Evolutionary conservation across 2,329 filamentous ascomycete genomes (phyloP).

Genomic region (Aspergillus arachidicola): DNA sequence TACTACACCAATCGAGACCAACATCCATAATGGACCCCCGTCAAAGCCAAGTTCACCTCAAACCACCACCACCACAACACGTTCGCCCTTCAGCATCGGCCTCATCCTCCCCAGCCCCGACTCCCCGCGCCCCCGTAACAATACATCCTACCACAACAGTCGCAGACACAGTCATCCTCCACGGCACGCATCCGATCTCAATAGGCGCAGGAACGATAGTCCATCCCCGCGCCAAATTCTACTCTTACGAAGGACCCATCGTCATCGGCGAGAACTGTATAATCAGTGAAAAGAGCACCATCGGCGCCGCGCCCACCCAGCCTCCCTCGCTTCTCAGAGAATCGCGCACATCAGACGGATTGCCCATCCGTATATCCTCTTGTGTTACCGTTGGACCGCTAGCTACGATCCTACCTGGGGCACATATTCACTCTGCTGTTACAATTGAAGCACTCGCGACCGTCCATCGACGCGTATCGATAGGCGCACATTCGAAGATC

Average conservation of each 20-base stretch:
- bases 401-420: slow-evolving; percentile 39
- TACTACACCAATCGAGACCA: not conserved
- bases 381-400: slow-evolving; percentile 44
- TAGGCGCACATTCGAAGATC: slow-evolving; percentile 67
- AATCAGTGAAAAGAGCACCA: slow-evolving; percentile 65
- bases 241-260: slow-evolving; percentile 76
- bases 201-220: slow-evolving; percentile 77
- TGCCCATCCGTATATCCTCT: slow-evolving; percentile 37
- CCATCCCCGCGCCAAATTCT: slow-evolving; percentile 82
- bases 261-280: slow-evolving; percentile 80
- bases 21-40: slow-evolving; percentile 20
- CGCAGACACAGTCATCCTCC: slow-evolving; percentile 42
- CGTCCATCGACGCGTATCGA: slow-evolving; percentile 34
- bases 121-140: slow-evolving; percentile 39
- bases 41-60: slow-evolving; percentile 25
- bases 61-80: slow-evolving; percentile 19
- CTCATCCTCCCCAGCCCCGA: slow-evolving; percentile 28
- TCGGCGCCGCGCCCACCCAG: slow-evolving; percentile 52
- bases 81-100: slow-evolving; percentile 34
- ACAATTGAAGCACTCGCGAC: slow-evolving; percentile 50
- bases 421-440: slow-evolving; percentile 41
- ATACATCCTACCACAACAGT: slow-evolving; percentile 42
- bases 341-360: slow-evolving; percentile 11
- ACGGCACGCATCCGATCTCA: slow-evolving; percentile 75
- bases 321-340: slow-evolving; percentile 10